A percentile compares a stretch with the other conserved stretches of the same genome.
phyloP scores from a whole-genome alignment of 2,329 filamentous ascomycete genomes.

The Aspergillus jensenii region DNA sequence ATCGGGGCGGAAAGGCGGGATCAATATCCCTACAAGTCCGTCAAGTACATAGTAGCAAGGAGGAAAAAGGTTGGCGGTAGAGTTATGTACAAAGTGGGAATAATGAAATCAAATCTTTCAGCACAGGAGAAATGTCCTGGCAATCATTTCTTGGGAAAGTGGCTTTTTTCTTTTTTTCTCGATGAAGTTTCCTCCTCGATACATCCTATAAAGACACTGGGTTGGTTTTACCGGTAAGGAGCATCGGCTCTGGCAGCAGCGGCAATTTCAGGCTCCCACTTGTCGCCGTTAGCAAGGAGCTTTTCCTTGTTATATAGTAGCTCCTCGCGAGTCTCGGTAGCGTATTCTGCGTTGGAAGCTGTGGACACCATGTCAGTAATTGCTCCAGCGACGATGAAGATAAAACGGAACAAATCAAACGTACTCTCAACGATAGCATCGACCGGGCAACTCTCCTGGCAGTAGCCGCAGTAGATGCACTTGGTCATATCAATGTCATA shows the following conservation, averaged over 20 bases:
- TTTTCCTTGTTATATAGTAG: slow-evolving; percentile 98
- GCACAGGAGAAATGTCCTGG: slow-evolving; percentile 11
- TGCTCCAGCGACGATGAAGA: slow-evolving; percentile 17
- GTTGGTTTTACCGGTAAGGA: slow-evolving; percentile 70
- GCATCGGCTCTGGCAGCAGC: slow-evolving; percentile 90
- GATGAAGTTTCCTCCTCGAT: slow-evolving; percentile 4
- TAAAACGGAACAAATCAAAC: slow-evolving; percentile 23
- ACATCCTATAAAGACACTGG: slow-evolving; percentile 7
- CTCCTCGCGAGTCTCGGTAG: slow-evolving; percentile 82
- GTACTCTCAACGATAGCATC: slow-evolving; percentile 82
- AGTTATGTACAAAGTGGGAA: slow-evolving; percentile 35
- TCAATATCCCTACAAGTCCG: slow-evolving; percentile 24
- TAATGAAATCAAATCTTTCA: slow-evolving; percentile 7
- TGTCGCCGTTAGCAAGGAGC: slow-evolving; percentile 82
- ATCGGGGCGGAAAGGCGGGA: slow-evolving; percentile 11
- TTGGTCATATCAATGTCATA: slow-evolving; percentile 99
- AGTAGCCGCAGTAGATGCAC: slow-evolving; percentile 99
- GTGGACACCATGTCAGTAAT: slow-evolving; percentile 12
- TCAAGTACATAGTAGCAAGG: slow-evolving; percentile 33
- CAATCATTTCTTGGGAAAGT: slow-evolving; percentile 8
- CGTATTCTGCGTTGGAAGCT: slow-evolving; percentile 72
- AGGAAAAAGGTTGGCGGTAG: slow-evolving; percentile 11
- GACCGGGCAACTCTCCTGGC: slow-evolving; percentile 97
- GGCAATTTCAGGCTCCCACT: slow-evolving; percentile 97
- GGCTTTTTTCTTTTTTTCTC: neutral